A percentile compares a stretch with the other conserved stretches of the same genome.
Evolutionary conservation across 768 basidiomycete genomes (phyloP).

Genomic region (Tricholomella constricta): DNA sequence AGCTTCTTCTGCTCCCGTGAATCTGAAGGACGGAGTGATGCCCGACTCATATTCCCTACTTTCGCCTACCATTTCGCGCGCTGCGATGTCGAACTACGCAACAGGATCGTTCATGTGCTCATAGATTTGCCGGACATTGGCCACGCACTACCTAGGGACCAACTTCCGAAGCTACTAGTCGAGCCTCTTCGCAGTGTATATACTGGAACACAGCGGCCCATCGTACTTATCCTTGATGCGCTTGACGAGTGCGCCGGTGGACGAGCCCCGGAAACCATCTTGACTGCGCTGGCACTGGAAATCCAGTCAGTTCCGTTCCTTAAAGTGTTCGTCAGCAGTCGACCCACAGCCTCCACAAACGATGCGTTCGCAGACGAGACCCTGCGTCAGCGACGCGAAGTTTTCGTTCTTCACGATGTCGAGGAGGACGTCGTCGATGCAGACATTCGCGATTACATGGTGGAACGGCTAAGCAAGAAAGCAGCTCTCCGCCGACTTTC

Average conservation of each 20-base stretch:
- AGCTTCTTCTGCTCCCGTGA: conserved; percentile 32
- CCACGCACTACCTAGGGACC: conserved; percentile 14
- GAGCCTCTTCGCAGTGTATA: conserved; percentile 17
- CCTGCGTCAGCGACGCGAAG: conserved; percentile 9
- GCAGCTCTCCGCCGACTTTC: conserved; percentile 7
- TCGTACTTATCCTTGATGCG: conserved; percentile 29
- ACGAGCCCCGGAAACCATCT: conserved; percentile 12
- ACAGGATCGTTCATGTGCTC: conserved; percentile 18
- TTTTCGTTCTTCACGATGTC: conserved; percentile 26
- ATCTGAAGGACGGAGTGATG: conserved; percentile 24
- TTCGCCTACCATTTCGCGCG: conserved; percentile 25
- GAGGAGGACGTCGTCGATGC: conserved; percentile 19
- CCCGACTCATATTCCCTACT: conserved; percentile 25
- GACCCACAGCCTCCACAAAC: conserved; percentile 18
- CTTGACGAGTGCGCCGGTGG: conserved; percentile 23
- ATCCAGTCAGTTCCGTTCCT: conserved; percentile 17
- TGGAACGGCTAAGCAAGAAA: conserved; percentile 8
- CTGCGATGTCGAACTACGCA: conserved; percentile 13
- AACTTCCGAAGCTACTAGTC: conserved; percentile 26
- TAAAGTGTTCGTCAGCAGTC: conserved; percentile 24
- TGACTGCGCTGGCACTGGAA: conserved; percentile 11
- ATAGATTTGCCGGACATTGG: conserved; percentile 21
- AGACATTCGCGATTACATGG: conserved; percentile 22
- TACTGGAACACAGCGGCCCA: conserved; percentile 13
- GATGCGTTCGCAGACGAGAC: conserved; percentile 10